Conservation (phyloP, 768 basidiomycete genomes). For the Cytidiella melzeri region DNA sequence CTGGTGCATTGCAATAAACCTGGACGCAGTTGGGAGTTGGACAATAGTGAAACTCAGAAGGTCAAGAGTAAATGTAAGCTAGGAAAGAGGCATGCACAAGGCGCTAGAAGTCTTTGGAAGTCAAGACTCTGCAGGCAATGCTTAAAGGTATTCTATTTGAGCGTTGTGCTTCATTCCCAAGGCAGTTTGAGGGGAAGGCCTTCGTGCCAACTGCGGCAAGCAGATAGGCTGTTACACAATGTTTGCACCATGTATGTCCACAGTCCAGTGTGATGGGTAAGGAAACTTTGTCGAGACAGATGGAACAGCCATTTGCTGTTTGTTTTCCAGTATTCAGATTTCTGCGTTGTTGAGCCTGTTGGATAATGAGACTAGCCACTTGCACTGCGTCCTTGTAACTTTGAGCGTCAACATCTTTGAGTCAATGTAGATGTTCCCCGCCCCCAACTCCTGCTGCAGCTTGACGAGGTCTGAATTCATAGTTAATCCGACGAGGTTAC, state of each 20-base stretch:
- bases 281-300: no score
- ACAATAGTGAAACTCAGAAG: conserved; percentile 65
- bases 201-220: conserved; percentile 48
- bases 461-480: conserved; percentile 37
- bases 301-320: conserved; percentile 45
- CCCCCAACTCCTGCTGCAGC: conserved; percentile 45
- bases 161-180: conserved; percentile 61
- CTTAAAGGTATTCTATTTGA: conserved; percentile 46
- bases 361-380: conserved; percentile 37
- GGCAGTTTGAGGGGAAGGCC: conserved; percentile 65
- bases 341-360: conserved; percentile 21
- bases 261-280: no score
- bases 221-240: conserved; percentile 57
- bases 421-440: conserved; percentile 52
- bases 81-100: conserved; percentile 55
- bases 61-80: conserved; percentile 46
- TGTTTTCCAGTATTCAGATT: conserved; percentile 12
- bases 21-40: conserved; percentile 76
- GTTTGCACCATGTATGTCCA: no score
- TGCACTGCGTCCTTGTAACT: no score
- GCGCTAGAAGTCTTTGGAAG: conserved; percentile 45
- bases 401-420: conserved; percentile 36
- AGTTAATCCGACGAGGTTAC: conserved; percentile 40
- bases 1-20: conserved; percentile 54
- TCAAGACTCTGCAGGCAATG: conserved; percentile 44